Percentiles rank a stretch among this genome's conserved stretches.
phyloP scores from a whole-genome alignment of 495 filamentous ascomycete species.

The Collariella sp. region DNA sequence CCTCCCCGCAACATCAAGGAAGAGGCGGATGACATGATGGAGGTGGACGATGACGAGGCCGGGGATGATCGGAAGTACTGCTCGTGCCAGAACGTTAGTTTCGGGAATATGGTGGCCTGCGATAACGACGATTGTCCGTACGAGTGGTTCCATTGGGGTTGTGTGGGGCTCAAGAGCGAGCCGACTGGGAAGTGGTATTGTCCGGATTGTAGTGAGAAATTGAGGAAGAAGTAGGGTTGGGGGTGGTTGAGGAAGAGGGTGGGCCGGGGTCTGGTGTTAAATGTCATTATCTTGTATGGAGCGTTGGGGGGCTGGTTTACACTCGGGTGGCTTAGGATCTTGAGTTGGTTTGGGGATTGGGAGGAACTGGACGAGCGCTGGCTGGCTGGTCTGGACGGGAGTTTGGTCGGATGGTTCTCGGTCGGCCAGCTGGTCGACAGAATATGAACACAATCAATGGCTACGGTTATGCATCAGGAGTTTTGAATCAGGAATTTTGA shows the following conservation, averaged over 20 bases:
- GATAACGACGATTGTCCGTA: conserved; percentile 87
- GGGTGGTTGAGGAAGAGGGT: neutral
- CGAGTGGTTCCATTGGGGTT: conserved; percentile 99
- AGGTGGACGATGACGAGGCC: conserved; percentile 74
- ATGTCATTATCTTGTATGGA: too few species aligned
- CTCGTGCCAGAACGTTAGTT: conserved; percentile 82
- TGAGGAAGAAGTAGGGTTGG: conserved; percentile 29
- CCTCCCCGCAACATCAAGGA: conserved; percentile 33
- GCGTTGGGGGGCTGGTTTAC: too few species aligned
- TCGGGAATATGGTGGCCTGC: conserved; percentile 97
- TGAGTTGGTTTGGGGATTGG: too few species aligned
- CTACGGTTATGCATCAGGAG: too few species aligned
- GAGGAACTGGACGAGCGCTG: too few species aligned
- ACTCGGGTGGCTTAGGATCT: too few species aligned
- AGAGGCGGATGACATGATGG: conserved; percentile 55
- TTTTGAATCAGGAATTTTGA: too few species aligned
- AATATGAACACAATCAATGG: too few species aligned
- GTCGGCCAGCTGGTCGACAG: too few species aligned
- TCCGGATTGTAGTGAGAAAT: conserved; percentile 61
- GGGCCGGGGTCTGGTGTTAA: neutral
- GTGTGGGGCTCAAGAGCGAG: conserved; percentile 81
- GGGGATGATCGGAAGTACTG: conserved; percentile 89
- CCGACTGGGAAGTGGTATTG: conserved; percentile 92
- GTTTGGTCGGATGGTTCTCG: too few species aligned
- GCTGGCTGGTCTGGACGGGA: too few species aligned